phyloP scores from a whole-genome alignment of 2,329 filamentous ascomycete species.

The Colletotrichum trifolii region DNA sequence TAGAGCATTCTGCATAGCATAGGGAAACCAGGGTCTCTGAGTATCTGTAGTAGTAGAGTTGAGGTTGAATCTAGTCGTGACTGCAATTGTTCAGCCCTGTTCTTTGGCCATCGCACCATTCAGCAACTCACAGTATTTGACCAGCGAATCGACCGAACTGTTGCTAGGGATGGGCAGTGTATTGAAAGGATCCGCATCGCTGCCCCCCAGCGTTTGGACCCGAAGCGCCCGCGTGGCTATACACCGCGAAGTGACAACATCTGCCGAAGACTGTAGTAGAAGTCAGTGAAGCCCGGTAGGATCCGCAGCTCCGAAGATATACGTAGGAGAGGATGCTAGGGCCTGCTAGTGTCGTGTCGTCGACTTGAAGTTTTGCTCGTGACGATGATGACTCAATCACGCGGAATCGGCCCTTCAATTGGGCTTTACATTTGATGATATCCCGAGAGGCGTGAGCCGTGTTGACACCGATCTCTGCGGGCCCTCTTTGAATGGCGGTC shows the following conservation, averaged over 20 bases:
- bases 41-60: conserved; percentile 32
- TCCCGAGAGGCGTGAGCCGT: conserved; percentile 17
- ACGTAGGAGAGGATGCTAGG: not conserved
- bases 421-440: conserved; percentile 18
- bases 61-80: conserved; percentile 36
- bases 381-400: not conserved
- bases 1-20: conserved; percentile 37
- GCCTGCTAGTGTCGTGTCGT: not conserved
- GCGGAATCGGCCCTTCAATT: conserved; percentile 33
- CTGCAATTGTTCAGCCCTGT: conserved; percentile 6
- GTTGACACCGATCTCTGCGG: conserved; percentile 12
- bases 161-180: conserved; percentile 34
- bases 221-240: conserved; percentile 12
- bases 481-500: conserved; percentile 31
- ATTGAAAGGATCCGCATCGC: conserved; percentile 36
- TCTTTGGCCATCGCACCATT: not conserved
- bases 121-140: conserved; percentile 34
- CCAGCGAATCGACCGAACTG: conserved; percentile 27
- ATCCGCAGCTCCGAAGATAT: not conserved
- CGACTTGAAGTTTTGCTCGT: not conserved
- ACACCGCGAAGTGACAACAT: not conserved
- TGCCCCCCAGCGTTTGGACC: conserved; percentile 24
- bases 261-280: not conserved
- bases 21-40: conserved; percentile 37
- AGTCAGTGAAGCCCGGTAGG: not conserved